These are phyloP conservation scores for Suhomyces sp. DNA, from an alignment of 805 yeast genomes.

Conservation along the genomic window DNA sequence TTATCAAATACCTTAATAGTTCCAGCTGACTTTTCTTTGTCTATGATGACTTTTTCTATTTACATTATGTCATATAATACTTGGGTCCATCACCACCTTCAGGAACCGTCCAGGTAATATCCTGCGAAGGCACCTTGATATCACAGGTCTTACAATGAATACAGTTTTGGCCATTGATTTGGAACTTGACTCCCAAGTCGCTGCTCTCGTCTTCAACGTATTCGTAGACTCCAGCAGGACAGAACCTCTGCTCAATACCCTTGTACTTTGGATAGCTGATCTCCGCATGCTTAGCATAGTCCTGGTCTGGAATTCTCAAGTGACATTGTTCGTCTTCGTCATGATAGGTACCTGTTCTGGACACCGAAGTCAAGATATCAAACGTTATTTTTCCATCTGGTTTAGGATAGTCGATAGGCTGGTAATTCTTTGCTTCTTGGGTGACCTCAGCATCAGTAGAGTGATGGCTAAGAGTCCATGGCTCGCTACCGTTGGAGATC, in stretches of 20 bases:
- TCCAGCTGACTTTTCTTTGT: too few species aligned
- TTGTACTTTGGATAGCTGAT: slow-evolving; percentile 68
- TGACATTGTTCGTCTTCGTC: slow-evolving; percentile 93
- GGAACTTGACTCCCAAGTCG: slow-evolving; percentile 71
- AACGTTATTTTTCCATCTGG: slow-evolving; percentile 93
- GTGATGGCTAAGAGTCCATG: slow-evolving; percentile 78
- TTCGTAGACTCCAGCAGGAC: slow-evolving; percentile 99
- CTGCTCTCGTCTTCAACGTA: slow-evolving; percentile 67
- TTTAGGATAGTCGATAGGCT: slow-evolving; percentile 85
- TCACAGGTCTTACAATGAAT: slow-evolving; percentile 98
- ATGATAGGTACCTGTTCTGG: slow-evolving; percentile 94
- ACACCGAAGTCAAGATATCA: slow-evolving; percentile 90
- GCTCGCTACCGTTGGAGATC: slow-evolving; percentile 73
- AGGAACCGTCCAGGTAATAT: slow-evolving; percentile 94
- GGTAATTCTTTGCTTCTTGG: slow-evolving; percentile 57
- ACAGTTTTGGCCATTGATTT: slow-evolving; percentile 94
- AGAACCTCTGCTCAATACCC: slow-evolving; percentile 89
- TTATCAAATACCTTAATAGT: too few species aligned
- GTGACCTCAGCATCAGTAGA: slow-evolving; percentile 75
- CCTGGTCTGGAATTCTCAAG: slow-evolving; percentile 61
- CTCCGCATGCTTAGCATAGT: slow-evolving; percentile 62
- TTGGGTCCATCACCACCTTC: slow-evolving; percentile 99
- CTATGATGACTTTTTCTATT: neutral
- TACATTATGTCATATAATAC: slow-evolving; percentile 68
- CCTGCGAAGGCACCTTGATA: slow-evolving; percentile 93